Percentiles rank a stretch among this genome's conserved stretches.
Conservation (phyloP, 2,329 filamentous ascomycete species). For the Pezicula carpinea region DNA sequence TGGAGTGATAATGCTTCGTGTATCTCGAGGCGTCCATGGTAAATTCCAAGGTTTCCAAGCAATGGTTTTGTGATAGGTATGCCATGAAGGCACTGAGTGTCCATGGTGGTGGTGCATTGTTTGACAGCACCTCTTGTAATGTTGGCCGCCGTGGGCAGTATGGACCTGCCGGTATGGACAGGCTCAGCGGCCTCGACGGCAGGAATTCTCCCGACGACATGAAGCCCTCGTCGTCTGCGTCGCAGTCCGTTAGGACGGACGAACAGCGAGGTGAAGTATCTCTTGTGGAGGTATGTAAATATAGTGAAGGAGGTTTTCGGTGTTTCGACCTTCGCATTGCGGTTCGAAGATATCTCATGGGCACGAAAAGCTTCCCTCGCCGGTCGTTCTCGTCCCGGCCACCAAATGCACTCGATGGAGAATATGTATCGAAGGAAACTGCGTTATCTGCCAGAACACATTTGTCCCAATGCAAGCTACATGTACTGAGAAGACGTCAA, state of each 20-base stretch:
- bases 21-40: conserved; percentile 92
- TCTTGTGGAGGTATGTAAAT: conserved; percentile 21
- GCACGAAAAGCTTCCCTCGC: conserved; percentile 50
- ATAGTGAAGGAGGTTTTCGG: conserved; percentile 26
- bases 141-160: conserved; percentile 63
- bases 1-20: conserved; percentile 41
- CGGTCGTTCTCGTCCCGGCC: conserved; percentile 7
- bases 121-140: conserved; percentile 81
- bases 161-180: conserved; percentile 36
- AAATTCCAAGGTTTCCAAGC: conserved; percentile 93
- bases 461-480: conserved; percentile 14
- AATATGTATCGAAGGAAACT: conserved; percentile 7
- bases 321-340: conserved; percentile 30
- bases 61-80: conserved; percentile 95
- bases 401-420: conserved; percentile 10
- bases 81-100: conserved; percentile 92
- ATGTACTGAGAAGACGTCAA: conserved; percentile 16
- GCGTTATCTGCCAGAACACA: conserved; percentile 21
- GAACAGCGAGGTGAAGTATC: conserved; percentile 27
- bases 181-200: conserved; percentile 41
- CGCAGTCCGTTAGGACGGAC: conserved; percentile 32
- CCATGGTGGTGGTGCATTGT: conserved; percentile 81
- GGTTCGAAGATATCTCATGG: conserved; percentile 33
- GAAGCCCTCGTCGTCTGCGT: conserved; percentile 44
- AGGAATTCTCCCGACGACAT: conserved; percentile 41